Conservation (phyloP, 805 yeast species). For the Schwanniomyces occidentalis region DNA sequence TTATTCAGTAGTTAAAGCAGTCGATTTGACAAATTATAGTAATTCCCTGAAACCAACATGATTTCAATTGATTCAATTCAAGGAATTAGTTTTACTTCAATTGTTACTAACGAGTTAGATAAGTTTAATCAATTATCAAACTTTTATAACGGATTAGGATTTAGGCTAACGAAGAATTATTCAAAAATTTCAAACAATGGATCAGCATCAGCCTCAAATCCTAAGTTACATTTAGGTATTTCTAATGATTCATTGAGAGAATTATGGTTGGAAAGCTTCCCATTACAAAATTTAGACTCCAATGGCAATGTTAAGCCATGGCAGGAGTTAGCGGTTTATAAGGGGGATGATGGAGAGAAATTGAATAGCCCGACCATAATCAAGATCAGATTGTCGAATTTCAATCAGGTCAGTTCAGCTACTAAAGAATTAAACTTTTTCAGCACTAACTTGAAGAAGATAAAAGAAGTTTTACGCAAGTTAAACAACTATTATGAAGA, state of each 20-base stretch:
- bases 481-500: constrained; percentile 6
- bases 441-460: constrained; percentile 25
- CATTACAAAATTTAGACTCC: constrained; percentile 40
- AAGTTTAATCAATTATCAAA: constrained; percentile 47
- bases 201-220: constrained; percentile 23
- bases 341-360: constrained; percentile 34
- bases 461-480: constrained; percentile 17
- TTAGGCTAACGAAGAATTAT: constrained; percentile 58
- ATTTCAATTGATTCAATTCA: constrained; percentile 9
- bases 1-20: too few relatives aligned
- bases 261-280: constrained; percentile 72
- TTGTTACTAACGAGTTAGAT: constrained; percentile 53
- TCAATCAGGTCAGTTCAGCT: constrained; percentile 5
- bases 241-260: constrained; percentile 68
- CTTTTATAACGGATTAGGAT: constrained; percentile 66
- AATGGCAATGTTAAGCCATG: constrained; percentile 39
- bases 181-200: constrained; percentile 49
- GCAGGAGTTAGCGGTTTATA: constrained; percentile 40
- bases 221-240: constrained; percentile 48
- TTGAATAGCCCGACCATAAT: constrained; percentile 30
- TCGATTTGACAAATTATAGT: too few relatives aligned
- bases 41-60: neutral
- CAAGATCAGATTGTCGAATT: constrained; percentile 34
- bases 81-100: constrained; percentile 57
- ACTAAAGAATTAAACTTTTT: constrained; percentile 30